Evolutionary conservation across 1,139 yeast species (phyloP), one percentile per base, ranked within the genome.

Genomic region (Pichia sp.): DNA sequence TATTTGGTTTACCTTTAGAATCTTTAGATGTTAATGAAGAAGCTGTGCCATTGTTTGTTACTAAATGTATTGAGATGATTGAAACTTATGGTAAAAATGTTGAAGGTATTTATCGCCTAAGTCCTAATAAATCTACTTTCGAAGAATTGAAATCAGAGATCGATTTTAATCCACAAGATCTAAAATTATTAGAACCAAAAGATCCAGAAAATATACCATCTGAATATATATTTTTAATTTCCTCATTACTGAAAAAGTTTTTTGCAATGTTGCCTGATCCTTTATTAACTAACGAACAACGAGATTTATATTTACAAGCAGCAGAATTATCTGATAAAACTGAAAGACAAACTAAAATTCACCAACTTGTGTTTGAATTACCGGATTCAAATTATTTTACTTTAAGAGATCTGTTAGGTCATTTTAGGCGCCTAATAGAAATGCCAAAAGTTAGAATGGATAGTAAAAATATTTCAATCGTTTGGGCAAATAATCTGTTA

Each of bases 381-480:
- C 97, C 97, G 0, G 98, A 92, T 64, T 94, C 96, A 1, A 89
- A 94, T 47, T 92, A 92, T 63, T 89, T 95, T 69, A 90, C 97
- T 0, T 71, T 92, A 55, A 71, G 97, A 55, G 79, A 87, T 34
- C 69, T 92, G 52, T 70, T 89, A 4, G 87, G 90, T 71, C 98
- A 92, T 63, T 74, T 92, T 53, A 52, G 51, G 35, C 51, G 50
- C 12, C 41, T 61, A 23, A 53, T 53, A 27, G 38, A 54, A 24
- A 50, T 58, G 31, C 81, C 84, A 55, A 76, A 82, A 44, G 82
- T 92, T 8, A 73, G 94, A 60, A 92, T 92, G 98, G 80, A 81
- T 39, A 72, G 81, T 43, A 82, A 81, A 57, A 82, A 83, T 47
- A 65, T 90, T 55, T 84, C 95, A 39, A 85, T 85, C 41, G 87